These are phyloP conservation scores for Diutina mesorugosa DNA, from an alignment of 1,139 yeast species.

Conservation along the genomic window DNA sequence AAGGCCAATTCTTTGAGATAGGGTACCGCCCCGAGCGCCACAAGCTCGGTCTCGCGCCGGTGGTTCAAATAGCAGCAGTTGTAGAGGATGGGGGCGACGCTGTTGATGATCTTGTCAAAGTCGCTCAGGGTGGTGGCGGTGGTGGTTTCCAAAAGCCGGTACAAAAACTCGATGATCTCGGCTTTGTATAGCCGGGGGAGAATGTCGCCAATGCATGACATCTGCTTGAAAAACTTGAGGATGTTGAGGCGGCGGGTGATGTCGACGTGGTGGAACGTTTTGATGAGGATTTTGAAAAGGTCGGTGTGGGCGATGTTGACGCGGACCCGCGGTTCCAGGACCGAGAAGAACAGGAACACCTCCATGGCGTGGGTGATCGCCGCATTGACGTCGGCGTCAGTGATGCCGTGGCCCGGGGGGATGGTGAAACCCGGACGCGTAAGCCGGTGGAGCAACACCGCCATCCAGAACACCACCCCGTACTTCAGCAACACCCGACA, in stretches of 20 bases:
- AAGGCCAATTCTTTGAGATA: constrained; percentile 31
- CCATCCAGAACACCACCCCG: constrained; percentile 38
- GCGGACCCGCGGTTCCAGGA: constrained; percentile 31
- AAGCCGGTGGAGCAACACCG: constrained; percentile 26
- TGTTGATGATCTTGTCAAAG: constrained; percentile 29
- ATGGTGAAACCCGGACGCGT: constrained; percentile 5
- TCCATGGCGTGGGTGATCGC: constrained; percentile 11
- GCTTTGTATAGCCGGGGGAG: constrained; percentile 24
- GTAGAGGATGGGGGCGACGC: constrained; percentile 32
- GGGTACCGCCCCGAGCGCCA: constrained; percentile 41
- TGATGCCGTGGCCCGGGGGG: constrained; percentile 6
- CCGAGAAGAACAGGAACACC: constrained; percentile 24
- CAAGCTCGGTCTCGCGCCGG: constrained; percentile 38
- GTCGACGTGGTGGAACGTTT: constrained; percentile 20
- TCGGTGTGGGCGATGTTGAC: constrained; percentile 27
- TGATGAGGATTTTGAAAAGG: constrained; percentile 31
- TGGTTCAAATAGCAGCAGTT: constrained; percentile 50
- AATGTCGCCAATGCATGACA: constrained; percentile 26
- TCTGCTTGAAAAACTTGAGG: constrained; percentile 29
- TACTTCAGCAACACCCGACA: constrained; percentile 41
- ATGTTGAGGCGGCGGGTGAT: constrained; percentile 22
- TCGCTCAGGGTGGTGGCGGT: constrained; percentile 14
- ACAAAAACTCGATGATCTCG: constrained; percentile 29
- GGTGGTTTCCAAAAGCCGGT: constrained; percentile 18
- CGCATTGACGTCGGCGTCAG: constrained; percentile 9